Evolutionary conservation across 495 filamentous ascomycete genomes (phyloP).

Genomic region (Cercophora newfieldiana): DNA sequence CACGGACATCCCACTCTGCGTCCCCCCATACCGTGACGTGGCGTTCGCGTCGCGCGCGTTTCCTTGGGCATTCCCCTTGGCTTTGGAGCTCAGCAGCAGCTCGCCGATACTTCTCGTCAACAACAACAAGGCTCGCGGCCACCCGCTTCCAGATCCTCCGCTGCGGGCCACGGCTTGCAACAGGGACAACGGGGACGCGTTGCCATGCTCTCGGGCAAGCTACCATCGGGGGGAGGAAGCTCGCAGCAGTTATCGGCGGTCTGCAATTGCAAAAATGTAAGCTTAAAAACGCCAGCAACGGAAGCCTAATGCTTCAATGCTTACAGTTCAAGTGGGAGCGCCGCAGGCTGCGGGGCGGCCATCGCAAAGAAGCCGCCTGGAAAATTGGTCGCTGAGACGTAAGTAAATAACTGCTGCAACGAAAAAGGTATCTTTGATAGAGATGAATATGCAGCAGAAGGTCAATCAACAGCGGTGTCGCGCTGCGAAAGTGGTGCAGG

Average conservation of each 20-base stretch:
- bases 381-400: background rate
- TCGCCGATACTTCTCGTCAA: slow-evolving; percentile 11
- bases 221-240: slow-evolving; percentile 25
- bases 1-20: slow-evolving; percentile 23
- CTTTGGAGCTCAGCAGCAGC: slow-evolving; percentile 29
- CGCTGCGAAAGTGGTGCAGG: background rate
- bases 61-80: slow-evolving; percentile 24
- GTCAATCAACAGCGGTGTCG: background rate
- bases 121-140: slow-evolving; percentile 14
- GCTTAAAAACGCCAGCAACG: background rate
- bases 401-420: background rate
- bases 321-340: background rate
- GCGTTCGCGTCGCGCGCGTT: slow-evolving; percentile 24
- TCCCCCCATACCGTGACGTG: slow-evolving; percentile 28
- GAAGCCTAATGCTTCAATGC: no score
- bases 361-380: background rate
- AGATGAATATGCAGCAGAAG: background rate
- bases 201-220: slow-evolving; percentile 31
- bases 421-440: background rate
- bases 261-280: slow-evolving; percentile 12
- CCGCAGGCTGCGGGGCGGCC: background rate
- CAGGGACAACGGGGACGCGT: slow-evolving; percentile 31
- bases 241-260: slow-evolving; percentile 24
- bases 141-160: slow-evolving; percentile 39
- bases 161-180: slow-evolving; percentile 14